Evolutionary conservation across 352 stramenopile genomes (phyloP).

Genomic region (Pythium aquatile): DNA sequence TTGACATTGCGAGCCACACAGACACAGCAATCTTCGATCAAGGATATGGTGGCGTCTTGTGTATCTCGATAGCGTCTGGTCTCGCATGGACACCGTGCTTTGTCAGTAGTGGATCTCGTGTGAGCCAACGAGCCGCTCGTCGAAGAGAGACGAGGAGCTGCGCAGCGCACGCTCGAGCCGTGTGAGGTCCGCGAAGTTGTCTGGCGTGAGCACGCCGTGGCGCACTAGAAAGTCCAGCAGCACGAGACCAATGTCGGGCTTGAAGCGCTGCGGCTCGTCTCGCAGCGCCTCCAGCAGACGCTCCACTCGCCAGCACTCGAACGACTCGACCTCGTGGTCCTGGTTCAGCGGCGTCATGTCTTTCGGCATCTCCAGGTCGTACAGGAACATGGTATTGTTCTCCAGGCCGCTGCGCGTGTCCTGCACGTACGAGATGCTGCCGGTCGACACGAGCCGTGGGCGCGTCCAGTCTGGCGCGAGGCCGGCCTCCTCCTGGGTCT

Average conservation of each 20-base stretch:
- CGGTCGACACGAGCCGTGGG: conserved; percentile 34
- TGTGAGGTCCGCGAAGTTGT: conserved; percentile 40
- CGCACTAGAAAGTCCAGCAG: conserved; percentile 67
- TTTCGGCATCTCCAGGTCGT: conserved; percentile 53
- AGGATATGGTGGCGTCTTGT: too few relatives aligned
- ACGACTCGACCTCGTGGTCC: conserved; percentile 64
- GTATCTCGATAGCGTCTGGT: too few relatives aligned
- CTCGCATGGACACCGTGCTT: too few relatives aligned
- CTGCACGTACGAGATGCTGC: conserved; percentile 57
- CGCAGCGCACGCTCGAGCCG: conserved; percentile 9
- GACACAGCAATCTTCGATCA: too few relatives aligned
- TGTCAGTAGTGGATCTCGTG: neutral
- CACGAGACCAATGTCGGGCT: conserved; percentile 67
- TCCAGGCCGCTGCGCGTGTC: conserved; percentile 55
- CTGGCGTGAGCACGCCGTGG: conserved; percentile 58
- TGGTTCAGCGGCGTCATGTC: conserved; percentile 40
- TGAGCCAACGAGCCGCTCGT: conserved; percentile 3
- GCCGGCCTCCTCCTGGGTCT: conserved; percentile 60
- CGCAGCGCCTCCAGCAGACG: conserved; percentile 40
- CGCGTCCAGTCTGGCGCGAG: conserved; percentile 39
- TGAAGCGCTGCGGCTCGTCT: conserved; percentile 55
- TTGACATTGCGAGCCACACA: too few relatives aligned
- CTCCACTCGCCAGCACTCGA: conserved; percentile 46
- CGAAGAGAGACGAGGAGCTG: conserved; percentile 8
- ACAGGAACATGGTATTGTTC: conserved; percentile 74